Percentiles rank a stretch among this genome's conserved stretches.
phyloP scores from a whole-genome alignment of 805 yeast species.

The Jamesozyma piceae region DNA sequence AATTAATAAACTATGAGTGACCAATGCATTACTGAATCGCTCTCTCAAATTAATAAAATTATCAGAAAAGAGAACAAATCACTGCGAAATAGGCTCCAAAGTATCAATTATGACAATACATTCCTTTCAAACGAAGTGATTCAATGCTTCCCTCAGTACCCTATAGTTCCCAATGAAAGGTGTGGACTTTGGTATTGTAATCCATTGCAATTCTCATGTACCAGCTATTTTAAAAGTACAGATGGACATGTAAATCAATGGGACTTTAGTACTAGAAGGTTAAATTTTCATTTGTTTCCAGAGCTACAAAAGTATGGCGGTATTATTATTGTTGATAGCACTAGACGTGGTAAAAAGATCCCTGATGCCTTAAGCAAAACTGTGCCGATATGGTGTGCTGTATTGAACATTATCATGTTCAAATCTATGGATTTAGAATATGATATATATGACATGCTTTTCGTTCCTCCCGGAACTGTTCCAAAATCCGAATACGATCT shows the following conservation, averaged over 20 bases:
- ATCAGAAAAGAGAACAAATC: conserved; percentile 44
- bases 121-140: conserved; percentile 35
- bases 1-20: background rate
- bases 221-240: conserved; percentile 78
- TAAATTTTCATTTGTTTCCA: conserved; percentile 63
- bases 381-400: conserved; percentile 87
- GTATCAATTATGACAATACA: conserved; percentile 55
- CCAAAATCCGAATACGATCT: conserved; percentile 47
- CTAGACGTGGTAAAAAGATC: conserved; percentile 72
- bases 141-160: conserved; percentile 34
- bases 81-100: conserved; percentile 52
- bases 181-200: conserved; percentile 82
- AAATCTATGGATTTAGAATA: conserved; percentile 18
- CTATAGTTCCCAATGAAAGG: conserved; percentile 65
- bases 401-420: conserved; percentile 47
- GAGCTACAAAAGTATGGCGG: conserved; percentile 38
- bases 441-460: conserved; percentile 31
- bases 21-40: conserved; percentile 1
- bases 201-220: conserved; percentile 33
- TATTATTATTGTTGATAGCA: conserved; percentile 65
- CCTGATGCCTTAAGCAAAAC: conserved; percentile 87
- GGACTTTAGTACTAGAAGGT: conserved; percentile 64
- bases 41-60: conserved; percentile 30
- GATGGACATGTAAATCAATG: conserved; percentile 84
- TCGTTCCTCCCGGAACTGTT: conserved; percentile 45